Percentiles rank a stretch among this genome's conserved stretches.
These are phyloP conservation scores for Colletotrichum filicis DNA, from an alignment of 2,329 filamentous ascomycete genomes.

Conservation along the genomic window DNA sequence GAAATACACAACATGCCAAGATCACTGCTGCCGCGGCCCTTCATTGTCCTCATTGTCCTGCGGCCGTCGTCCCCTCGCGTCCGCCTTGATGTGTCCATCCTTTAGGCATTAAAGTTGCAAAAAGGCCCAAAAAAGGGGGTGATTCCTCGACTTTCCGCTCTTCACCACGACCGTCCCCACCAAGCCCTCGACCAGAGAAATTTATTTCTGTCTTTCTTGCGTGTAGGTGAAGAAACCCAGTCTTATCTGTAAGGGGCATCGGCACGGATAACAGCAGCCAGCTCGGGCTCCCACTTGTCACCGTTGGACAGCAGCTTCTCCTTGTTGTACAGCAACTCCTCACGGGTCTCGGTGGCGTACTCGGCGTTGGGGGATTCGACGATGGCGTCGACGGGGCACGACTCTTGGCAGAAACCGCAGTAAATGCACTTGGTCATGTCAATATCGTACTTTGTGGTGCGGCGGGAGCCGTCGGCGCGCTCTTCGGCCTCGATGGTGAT, in stretches of 20 bases:
- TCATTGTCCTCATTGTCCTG: slow-evolving; percentile 18
- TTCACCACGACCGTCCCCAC: background rate
- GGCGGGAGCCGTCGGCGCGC: slow-evolving; percentile 92
- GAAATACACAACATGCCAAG: slow-evolving; percentile 28
- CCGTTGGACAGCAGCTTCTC: slow-evolving; percentile 90
- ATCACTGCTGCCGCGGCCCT: slow-evolving; percentile 13
- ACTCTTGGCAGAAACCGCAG: slow-evolving; percentile 99
- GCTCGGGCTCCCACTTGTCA: slow-evolving; percentile 97
- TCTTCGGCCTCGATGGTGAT: slow-evolving; percentile 99
- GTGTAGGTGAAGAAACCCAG: background rate
- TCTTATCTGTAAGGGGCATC: slow-evolving; percentile 89
- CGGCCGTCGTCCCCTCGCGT: background rate
- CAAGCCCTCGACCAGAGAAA: background rate
- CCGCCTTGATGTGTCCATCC: background rate
- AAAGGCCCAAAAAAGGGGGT: background rate
- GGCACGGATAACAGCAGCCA: slow-evolving; percentile 90
- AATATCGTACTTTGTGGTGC: slow-evolving; percentile 98
- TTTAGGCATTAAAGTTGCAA: slow-evolving; percentile 18
- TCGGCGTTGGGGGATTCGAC: slow-evolving; percentile 73
- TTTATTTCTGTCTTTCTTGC: too few relatives aligned
- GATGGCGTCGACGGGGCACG: slow-evolving; percentile 95
- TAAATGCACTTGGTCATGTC: slow-evolving; percentile 99
- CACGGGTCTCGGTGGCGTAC: slow-evolving; percentile 76
- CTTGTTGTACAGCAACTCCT: slow-evolving; percentile 98
- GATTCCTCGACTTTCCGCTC: background rate